Conservation (phyloP, 768 basidiomycete species). For the Tricholoma saponaceum region DNA sequence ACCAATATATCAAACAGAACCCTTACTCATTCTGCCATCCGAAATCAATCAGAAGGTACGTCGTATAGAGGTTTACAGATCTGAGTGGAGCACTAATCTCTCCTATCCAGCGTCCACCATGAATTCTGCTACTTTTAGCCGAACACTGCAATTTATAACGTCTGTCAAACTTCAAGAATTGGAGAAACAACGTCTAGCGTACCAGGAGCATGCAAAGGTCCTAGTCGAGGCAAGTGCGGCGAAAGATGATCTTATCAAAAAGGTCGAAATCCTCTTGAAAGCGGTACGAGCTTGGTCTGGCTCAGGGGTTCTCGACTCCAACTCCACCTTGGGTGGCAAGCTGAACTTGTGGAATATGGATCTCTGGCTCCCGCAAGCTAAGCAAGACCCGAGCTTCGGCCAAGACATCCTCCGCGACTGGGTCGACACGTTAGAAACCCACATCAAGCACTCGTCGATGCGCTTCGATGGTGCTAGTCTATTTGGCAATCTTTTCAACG, state of each 20-base stretch:
- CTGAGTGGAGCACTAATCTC: not conserved
- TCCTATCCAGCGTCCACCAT: not conserved
- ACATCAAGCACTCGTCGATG: slow-evolving; percentile 32
- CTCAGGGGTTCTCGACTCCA: slow-evolving; percentile 20
- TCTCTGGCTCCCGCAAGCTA: slow-evolving; percentile 36
- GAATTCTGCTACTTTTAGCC: slow-evolving; percentile 24
- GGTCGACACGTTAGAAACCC: slow-evolving; percentile 34
- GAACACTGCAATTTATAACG: slow-evolving; percentile 41
- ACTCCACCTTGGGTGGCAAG: slow-evolving; percentile 16
- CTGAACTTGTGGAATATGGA: slow-evolving; percentile 28
- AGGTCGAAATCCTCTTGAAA: slow-evolving; percentile 30
- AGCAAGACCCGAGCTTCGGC: slow-evolving; percentile 36
- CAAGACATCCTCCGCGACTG: slow-evolving; percentile 30
- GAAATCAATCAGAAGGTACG: too few relatives aligned
- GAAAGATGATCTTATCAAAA: slow-evolving; percentile 21
- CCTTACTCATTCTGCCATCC: too few relatives aligned
- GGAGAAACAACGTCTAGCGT: slow-evolving; percentile 33
- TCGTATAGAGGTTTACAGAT: too few relatives aligned
- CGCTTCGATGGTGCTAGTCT: slow-evolving; percentile 37
- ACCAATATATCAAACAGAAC: too few relatives aligned
- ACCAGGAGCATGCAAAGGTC: slow-evolving; percentile 29
- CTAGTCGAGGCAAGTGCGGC: slow-evolving; percentile 22
- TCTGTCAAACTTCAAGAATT: slow-evolving; percentile 39
- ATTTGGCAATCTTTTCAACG: slow-evolving; percentile 39
- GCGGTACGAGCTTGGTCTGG: slow-evolving; percentile 33